phyloP scores from a whole-genome alignment of 768 basidiomycete species.

The Tricholoma saponaceum region DNA sequence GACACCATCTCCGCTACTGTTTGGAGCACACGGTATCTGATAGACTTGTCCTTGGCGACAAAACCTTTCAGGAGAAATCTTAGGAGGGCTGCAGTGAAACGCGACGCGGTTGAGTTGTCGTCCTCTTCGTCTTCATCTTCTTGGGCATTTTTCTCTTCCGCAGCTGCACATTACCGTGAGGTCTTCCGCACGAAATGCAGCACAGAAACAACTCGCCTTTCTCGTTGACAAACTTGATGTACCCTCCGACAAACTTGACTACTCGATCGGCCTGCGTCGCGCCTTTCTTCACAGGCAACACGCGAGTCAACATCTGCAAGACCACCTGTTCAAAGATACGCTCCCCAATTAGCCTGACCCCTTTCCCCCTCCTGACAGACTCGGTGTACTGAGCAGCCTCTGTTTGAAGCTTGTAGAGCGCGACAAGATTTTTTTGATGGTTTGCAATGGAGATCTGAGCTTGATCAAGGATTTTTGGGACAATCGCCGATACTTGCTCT shows the following conservation, averaged over 20 bases:
- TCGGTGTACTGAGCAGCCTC: slow-evolving; percentile 56
- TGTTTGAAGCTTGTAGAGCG: slow-evolving; percentile 73
- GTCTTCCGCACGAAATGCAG: background rate
- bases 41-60: slow-evolving; percentile 80
- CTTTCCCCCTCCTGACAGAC: slow-evolving; percentile 40
- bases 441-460: slow-evolving; percentile 70
- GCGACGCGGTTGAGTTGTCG: slow-evolving; percentile 60
- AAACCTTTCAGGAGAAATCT: slow-evolving; percentile 74
- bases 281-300: slow-evolving; percentile 79
- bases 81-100: slow-evolving; percentile 64
- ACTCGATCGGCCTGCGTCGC: slow-evolving; percentile 67
- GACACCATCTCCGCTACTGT: slow-evolving; percentile 77
- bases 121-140: slow-evolving; percentile 43
- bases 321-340: slow-evolving; percentile 68
- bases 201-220: slow-evolving; percentile 48
- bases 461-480: slow-evolving; percentile 77
- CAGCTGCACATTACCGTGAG: slow-evolving; percentile 21
- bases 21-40: slow-evolving; percentile 77
- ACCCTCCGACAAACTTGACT: slow-evolving; percentile 79
- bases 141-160: slow-evolving; percentile 33
- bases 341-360: slow-evolving; percentile 65
- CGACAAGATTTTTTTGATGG: slow-evolving; percentile 87
- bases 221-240: slow-evolving; percentile 70
- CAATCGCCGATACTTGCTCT: slow-evolving; percentile 3
- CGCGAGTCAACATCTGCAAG: slow-evolving; percentile 51